Evolutionary conservation across 345 rosid genomes (phyloP).

Genomic region (Lepidium africanum): DNA sequence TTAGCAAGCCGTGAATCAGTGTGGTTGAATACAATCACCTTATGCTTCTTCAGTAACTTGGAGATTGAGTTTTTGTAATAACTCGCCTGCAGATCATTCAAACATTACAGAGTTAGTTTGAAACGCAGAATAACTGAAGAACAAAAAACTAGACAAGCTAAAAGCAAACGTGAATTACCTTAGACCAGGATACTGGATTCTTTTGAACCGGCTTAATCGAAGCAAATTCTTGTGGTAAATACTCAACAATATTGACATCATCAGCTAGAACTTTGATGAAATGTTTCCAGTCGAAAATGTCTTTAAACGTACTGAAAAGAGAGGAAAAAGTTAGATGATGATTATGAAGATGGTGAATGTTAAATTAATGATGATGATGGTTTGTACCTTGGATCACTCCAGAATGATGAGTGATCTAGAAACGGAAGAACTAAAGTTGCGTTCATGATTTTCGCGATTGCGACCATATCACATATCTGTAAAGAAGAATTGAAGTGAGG

Average conservation of each 20-base stretch:
- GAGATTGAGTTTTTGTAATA: slow-evolving; percentile 43
- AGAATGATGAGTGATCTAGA: slow-evolving; percentile 64
- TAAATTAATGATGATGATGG: not conserved
- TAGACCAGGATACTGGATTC: slow-evolving; percentile 67
- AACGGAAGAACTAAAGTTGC: slow-evolving; percentile 62
- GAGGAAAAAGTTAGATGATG: not conserved
- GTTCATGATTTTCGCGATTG: slow-evolving; percentile 64
- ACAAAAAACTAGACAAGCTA: not conserved
- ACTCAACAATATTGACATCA: slow-evolving; percentile 47
- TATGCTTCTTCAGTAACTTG: slow-evolving; percentile 36
- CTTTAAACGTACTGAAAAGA: slow-evolving; percentile 50
- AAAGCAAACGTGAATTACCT: slow-evolving; percentile 24
- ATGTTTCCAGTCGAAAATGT: slow-evolving; percentile 62
- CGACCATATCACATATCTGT: slow-evolving; percentile 78
- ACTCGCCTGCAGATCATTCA: slow-evolving; percentile 31
- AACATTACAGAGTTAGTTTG: slow-evolving; percentile 11
- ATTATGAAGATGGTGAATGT: not conserved
- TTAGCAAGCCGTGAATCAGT: slow-evolving; percentile 61
- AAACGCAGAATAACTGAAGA: too few species aligned
- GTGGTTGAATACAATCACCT: slow-evolving; percentile 51
- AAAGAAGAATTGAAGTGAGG: not conserved
- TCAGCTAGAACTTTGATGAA: slow-evolving; percentile 46
- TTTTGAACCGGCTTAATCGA: slow-evolving; percentile 31
- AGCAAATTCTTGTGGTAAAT: slow-evolving; percentile 37
- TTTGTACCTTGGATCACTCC: slow-evolving; percentile 67